Evolutionary conservation across 345 rosid species (phyloP).

Genomic region (Ceriops zippeliana): DNA sequence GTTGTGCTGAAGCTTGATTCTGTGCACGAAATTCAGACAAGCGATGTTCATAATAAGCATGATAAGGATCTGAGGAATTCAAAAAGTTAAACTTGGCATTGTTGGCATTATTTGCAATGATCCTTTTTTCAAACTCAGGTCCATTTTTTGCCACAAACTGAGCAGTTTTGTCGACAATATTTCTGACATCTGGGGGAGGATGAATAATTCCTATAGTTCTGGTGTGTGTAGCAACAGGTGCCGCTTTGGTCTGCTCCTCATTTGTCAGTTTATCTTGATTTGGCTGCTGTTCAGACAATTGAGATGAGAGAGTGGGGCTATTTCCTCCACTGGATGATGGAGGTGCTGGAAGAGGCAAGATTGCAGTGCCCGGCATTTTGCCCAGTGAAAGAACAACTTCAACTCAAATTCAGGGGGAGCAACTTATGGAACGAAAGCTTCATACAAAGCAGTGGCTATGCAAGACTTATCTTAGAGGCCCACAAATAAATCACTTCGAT

Average conservation of each 20-base stretch:
- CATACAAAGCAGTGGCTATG: too few species aligned
- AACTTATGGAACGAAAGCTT: too few species aligned
- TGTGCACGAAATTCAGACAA: constrained; percentile 64
- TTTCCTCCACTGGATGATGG: constrained; percentile 53
- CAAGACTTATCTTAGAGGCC: too few species aligned
- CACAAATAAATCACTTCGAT: too few species aligned
- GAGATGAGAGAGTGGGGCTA: constrained; percentile 58
- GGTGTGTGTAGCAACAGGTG: constrained; percentile 68
- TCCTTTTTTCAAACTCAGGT: constrained; percentile 71
- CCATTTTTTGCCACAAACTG: constrained; percentile 76
- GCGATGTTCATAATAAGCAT: constrained; percentile 71
- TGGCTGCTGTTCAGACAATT: constrained; percentile 39
- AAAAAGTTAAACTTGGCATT: constrained; percentile 73
- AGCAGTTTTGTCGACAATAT: constrained; percentile 76
- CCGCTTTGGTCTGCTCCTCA: constrained; percentile 43
- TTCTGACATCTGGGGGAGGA: constrained; percentile 81
- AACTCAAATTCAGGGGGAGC: too few species aligned
- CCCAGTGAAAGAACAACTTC: too few species aligned
- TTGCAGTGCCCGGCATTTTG: constrained; percentile 51
- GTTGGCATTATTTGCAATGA: constrained; percentile 58
- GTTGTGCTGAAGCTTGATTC: constrained; percentile 46
- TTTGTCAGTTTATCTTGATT: constrained; percentile 33
- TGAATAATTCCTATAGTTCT: constrained; percentile 78
- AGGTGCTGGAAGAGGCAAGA: constrained; percentile 78
- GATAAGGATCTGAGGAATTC: constrained; percentile 63